Percentiles rank a stretch among this genome's conserved stretches.
phyloP scores from a whole-genome alignment of 495 filamentous ascomycete species.

The Alectoria sarmentosa region DNA sequence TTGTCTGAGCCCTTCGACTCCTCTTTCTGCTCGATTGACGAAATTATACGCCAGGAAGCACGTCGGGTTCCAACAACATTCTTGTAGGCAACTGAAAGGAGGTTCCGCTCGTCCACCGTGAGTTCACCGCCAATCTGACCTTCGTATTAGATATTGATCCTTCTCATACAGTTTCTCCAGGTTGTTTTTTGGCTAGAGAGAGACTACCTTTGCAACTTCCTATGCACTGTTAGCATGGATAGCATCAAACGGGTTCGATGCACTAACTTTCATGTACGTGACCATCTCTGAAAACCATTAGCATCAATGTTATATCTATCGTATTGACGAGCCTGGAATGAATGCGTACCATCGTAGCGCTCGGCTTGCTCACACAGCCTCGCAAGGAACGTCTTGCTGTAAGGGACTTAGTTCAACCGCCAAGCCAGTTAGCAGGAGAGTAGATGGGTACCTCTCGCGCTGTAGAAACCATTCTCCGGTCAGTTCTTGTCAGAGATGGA shows the following conservation, averaged over 20 bases:
- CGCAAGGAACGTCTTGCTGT: slow-evolving; percentile 99
- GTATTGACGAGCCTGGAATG: not conserved
- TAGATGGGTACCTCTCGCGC: slow-evolving; percentile 74
- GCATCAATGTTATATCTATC: slow-evolving; percentile 12
- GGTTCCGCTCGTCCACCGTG: slow-evolving; percentile 97
- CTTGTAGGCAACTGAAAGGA: slow-evolving; percentile 98
- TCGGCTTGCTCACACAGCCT: slow-evolving; percentile 99
- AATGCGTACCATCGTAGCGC: slow-evolving; percentile 87
- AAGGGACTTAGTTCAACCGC: slow-evolving; percentile 34
- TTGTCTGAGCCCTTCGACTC: slow-evolving; percentile 98
- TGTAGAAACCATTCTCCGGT: slow-evolving; percentile 33
- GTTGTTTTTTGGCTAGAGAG: not conserved
- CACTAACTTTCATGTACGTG: slow-evolving; percentile 93
- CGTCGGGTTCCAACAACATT: slow-evolving; percentile 98
- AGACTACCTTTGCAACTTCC: slow-evolving; percentile 78
- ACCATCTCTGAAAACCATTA: slow-evolving; percentile 74
- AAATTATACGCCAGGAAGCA: slow-evolving; percentile 99
- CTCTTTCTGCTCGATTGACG: slow-evolving; percentile 99
- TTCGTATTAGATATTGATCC: slow-evolving; percentile 21
- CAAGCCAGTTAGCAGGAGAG: slow-evolving; percentile 26
- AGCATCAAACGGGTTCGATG: slow-evolving; percentile 16
- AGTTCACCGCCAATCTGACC: slow-evolving; percentile 83
- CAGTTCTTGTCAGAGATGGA: slow-evolving; percentile 24
- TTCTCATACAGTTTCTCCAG: not conserved
- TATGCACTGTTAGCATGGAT: slow-evolving; percentile 32